Percentiles rank a stretch among this genome's conserved stretches.
Evolutionary conservation across 1,284 basidiomycete species (phyloP).

Genomic region (Ganoderma sinense): DNA sequence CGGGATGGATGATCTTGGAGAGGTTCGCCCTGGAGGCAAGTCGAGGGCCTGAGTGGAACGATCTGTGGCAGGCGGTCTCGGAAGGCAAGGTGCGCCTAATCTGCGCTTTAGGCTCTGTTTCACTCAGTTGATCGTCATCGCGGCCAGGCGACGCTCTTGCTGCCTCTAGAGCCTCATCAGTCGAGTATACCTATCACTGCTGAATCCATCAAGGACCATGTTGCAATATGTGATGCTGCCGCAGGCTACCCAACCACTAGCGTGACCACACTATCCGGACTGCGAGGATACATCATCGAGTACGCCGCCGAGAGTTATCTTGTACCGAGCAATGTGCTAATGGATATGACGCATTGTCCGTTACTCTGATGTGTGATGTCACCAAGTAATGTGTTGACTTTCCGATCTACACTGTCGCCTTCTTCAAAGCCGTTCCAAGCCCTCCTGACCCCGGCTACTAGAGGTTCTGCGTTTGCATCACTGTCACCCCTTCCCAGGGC

Average conservation of each 20-base stretch:
- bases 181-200: slow-evolving; percentile 65
- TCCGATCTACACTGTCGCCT: slow-evolving; percentile 72
- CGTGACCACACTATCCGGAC: slow-evolving; percentile 81
- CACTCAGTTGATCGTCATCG: slow-evolving; percentile 6
- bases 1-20: slow-evolving; percentile 89
- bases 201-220: slow-evolving; percentile 82
- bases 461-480: slow-evolving; percentile 56
- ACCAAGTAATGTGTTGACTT: slow-evolving; percentile 62
- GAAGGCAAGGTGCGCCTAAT: slow-evolving; percentile 66
- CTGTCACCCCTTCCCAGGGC: slow-evolving; percentile 55
- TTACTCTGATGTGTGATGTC: slow-evolving; percentile 20
- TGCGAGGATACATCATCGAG: slow-evolving; percentile 74
- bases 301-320: slow-evolving; percentile 43
- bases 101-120: neutral
- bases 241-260: slow-evolving; percentile 51
- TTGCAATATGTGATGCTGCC: slow-evolving; percentile 65
- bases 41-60: slow-evolving; percentile 72
- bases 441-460: slow-evolving; percentile 60
- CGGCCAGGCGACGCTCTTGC: slow-evolving; percentile 77
- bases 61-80: slow-evolving; percentile 73
- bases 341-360: neutral
- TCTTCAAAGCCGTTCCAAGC: slow-evolving; percentile 67
- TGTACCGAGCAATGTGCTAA: slow-evolving; percentile 17
- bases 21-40: slow-evolving; percentile 74
- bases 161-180: slow-evolving; percentile 69